These are phyloP conservation scores for Phyllosticta citriasiana DNA, from an alignment of 2,329 filamentous ascomycete genomes.

Conservation along the genomic window DNA sequence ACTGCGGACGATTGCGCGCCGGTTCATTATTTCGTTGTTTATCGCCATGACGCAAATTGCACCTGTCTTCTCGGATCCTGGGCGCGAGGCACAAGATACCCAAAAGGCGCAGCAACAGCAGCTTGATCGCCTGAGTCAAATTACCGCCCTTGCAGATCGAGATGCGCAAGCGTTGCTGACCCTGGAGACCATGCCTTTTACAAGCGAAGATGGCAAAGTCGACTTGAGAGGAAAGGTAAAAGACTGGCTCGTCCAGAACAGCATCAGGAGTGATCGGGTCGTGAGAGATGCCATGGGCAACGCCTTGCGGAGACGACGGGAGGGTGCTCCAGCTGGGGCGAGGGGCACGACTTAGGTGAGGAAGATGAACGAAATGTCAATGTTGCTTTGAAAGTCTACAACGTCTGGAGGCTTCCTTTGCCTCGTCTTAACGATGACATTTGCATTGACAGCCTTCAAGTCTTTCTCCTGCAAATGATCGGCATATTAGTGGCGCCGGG, in stretches of 20 bases:
- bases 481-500: too few species aligned
- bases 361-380: background rate
- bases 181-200: slow-evolving; percentile 73
- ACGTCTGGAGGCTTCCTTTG: background rate
- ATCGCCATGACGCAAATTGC: slow-evolving; percentile 28
- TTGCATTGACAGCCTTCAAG: too few species aligned
- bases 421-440: background rate
- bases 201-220: slow-evolving; percentile 54
- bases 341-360: slow-evolving; percentile 15
- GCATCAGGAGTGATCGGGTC: slow-evolving; percentile 66
- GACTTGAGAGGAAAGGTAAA: slow-evolving; percentile 63
- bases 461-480: too few species aligned
- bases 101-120: slow-evolving; percentile 42
- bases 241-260: slow-evolving; percentile 83
- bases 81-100: background rate
- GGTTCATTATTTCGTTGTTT: slow-evolving; percentile 54
- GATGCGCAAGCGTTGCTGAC: slow-evolving; percentile 63
- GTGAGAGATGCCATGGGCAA: slow-evolving; percentile 69
- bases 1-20: slow-evolving; percentile 63
- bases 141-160: slow-evolving; percentile 51
- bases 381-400: background rate
- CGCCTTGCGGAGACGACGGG: slow-evolving; percentile 52
- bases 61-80: slow-evolving; percentile 24
- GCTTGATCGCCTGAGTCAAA: slow-evolving; percentile 55
- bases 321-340: slow-evolving; percentile 54